Base-by-base conservation (phyloP, 2,329 filamentous ascomycete genomes). In the Microcyclospora pomicola region DNA sequence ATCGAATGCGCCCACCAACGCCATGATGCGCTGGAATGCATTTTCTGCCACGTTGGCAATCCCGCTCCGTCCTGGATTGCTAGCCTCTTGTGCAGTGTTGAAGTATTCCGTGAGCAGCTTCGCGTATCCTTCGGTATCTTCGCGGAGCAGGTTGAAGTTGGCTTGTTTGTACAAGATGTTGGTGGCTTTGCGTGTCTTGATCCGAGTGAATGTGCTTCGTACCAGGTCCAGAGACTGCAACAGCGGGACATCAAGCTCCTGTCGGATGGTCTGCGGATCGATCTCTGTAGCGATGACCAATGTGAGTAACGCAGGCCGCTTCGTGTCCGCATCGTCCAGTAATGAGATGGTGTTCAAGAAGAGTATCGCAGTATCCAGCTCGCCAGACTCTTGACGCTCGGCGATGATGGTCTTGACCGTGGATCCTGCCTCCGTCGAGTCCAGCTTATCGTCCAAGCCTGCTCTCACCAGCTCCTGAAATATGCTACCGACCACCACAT, bases 51-150 rank as follows among this genome's bases (percentile, higher is more conserved):
- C 72, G 49, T 81, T 76, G 1, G 86, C 82, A 6, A n/a, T 31
- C 5, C 5, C 30, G 27, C 80, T 72, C 44, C 85, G 80, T n/a
- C 80, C 80, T 15, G 77, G 76, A 38, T 80, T 76, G 33, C 48
- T 48, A 12, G 49, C 49, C 29, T 55, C 53, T 49, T 78, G 79
- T 51, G 82, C 84, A 1, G 82, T 92, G 6, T 85, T 88, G 60
- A 95, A 98, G 27, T 96, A 77, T 59, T 98, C 91, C 0, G 88
- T 95, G 42, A 94, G 77, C 34, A 98, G 74, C 59, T 98, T 98
- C 0, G 91, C 87, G 56, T 94, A 98, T 31, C 92, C 91, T 62
- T 98, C 91, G 0, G 85, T 85, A 61, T 98, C 91, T 63, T 98
- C 91, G 33, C 91, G 79, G 14, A 98, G 67, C 6, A 98, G 66